A percentile compares a stretch with the other conserved stretches of the same genome.
phyloP scores from a whole-genome alignment of 192 early-diverging fungal species.

The Backusella tuberculispora region DNA sequence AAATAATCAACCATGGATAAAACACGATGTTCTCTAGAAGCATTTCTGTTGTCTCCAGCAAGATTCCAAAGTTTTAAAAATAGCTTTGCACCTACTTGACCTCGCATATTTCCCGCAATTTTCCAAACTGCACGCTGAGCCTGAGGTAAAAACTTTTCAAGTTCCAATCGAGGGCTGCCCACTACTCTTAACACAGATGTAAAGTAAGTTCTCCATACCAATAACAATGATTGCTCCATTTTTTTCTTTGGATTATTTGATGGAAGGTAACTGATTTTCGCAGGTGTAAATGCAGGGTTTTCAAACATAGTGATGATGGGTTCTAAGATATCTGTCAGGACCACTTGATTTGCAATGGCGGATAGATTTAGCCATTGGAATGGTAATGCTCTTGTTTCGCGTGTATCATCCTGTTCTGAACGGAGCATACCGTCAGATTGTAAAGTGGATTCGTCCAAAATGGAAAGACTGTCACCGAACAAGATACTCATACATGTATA shows the following conservation, averaged over 20 bases:
- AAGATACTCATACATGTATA: slow-evolving; percentile 36
- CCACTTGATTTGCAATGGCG: slow-evolving; percentile 45
- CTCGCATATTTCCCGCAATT: slow-evolving; percentile 64
- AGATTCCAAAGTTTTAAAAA: slow-evolving; percentile 60
- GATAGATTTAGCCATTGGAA: slow-evolving; percentile 47
- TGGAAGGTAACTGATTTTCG: background rate
- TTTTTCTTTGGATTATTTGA: background rate
- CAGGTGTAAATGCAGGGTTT: slow-evolving; percentile 30
- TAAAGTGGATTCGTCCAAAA: background rate
- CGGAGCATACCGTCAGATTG: background rate
- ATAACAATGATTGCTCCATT: background rate
- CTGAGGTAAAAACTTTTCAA: slow-evolving; percentile 63
- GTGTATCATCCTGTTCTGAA: slow-evolving; percentile 15
- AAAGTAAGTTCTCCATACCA: slow-evolving; percentile 39
- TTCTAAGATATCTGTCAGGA: slow-evolving; percentile 32
- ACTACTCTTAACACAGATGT: slow-evolving; percentile 51
- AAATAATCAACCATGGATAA: background rate
- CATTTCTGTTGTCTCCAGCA: slow-evolving; percentile 17
- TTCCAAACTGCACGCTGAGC: slow-evolving; percentile 57
- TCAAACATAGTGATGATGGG: slow-evolving; percentile 31
- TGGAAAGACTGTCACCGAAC: slow-evolving; percentile 31
- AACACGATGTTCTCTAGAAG: background rate
- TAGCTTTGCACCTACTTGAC: slow-evolving; percentile 51
- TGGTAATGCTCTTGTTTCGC: slow-evolving; percentile 19
- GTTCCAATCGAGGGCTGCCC: slow-evolving; percentile 55